A percentile compares a stretch with the other conserved stretches of the same genome.
These are phyloP conservation scores for Exophiala phaeomuriformis DNA, from an alignment of 2,329 filamentous ascomycete genomes.

Conservation along the genomic window DNA sequence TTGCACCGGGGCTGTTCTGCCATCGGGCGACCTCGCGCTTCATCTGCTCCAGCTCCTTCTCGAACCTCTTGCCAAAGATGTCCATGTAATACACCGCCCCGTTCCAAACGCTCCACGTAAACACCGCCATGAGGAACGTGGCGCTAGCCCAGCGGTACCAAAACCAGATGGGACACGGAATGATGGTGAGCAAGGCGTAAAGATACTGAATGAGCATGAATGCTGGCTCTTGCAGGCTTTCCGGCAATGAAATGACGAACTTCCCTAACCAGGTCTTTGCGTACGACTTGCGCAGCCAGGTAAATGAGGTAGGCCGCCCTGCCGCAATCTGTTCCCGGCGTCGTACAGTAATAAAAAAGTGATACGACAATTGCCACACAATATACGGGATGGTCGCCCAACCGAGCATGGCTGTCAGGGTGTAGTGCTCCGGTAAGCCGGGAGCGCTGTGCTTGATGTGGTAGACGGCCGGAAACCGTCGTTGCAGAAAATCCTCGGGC, in stretches of 20 bases:
- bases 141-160: slow-evolving; percentile 75
- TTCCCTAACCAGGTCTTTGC: slow-evolving; percentile 82
- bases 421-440: slow-evolving; percentile 72
- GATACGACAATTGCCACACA: slow-evolving; percentile 86
- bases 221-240: slow-evolving; percentile 69
- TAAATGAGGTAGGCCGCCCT: slow-evolving; percentile 91
- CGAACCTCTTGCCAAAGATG: slow-evolving; percentile 91
- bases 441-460: slow-evolving; percentile 63
- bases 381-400: slow-evolving; percentile 93
- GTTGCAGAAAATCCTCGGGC: slow-evolving; percentile 55
- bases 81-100: slow-evolving; percentile 98
- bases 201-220: slow-evolving; percentile 96
- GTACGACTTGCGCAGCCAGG: slow-evolving; percentile 90
- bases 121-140: slow-evolving; percentile 70
- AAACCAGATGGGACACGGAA: slow-evolving; percentile 93
- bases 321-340: slow-evolving; percentile 94
- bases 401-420: slow-evolving; percentile 73
- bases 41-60: slow-evolving; percentile 87
- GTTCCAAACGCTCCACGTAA: slow-evolving; percentile 92
- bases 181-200: slow-evolving; percentile 87
- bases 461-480: slow-evolving; percentile 77
- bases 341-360: slow-evolving; percentile 90
- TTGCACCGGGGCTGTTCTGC: slow-evolving; percentile 53
- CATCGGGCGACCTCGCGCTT: slow-evolving; percentile 83
- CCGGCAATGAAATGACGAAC: slow-evolving; percentile 70